phyloP scores from a whole-genome alignment of 805 yeast genomes.

The Tetrapisispora phaffii region DNA sequence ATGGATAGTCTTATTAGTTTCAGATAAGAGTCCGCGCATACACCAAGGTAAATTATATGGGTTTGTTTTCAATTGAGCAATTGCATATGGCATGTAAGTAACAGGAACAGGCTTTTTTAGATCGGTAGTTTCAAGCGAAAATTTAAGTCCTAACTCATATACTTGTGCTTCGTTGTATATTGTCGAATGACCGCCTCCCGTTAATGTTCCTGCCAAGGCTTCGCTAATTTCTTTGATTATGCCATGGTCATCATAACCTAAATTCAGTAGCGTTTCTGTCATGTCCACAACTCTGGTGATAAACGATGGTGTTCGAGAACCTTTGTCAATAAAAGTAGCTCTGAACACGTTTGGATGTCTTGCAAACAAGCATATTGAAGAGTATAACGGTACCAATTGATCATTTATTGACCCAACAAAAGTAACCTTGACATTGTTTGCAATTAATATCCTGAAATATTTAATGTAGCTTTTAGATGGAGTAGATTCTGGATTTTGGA shows the following conservation, averaged over 20 bases:
- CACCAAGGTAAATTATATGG: constrained; percentile 92
- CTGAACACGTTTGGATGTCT: constrained; percentile 84
- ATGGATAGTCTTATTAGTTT: constrained; percentile 43
- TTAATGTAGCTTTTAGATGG: constrained; percentile 66
- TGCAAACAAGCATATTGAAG: constrained; percentile 72
- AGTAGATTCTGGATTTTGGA: constrained; percentile 63
- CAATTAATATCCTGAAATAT: constrained; percentile 53
- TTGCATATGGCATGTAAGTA: constrained; percentile 38
- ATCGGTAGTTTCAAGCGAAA: constrained; percentile 66
- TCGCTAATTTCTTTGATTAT: constrained; percentile 75
- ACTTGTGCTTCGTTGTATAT: constrained; percentile 80
- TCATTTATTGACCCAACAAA: constrained; percentile 88
- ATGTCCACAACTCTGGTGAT: constrained; percentile 63
- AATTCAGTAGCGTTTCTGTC: constrained; percentile 62
- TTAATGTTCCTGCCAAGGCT: constrained; percentile 76
- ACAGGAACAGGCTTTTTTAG: constrained; percentile 35
- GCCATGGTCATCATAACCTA: constrained; percentile 78
- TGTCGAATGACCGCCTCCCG: constrained; percentile 92
- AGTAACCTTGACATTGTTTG: constrained; percentile 64
- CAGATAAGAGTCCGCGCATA: constrained; percentile 70
- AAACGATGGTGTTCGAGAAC: constrained; percentile 70
- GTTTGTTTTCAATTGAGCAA: constrained; percentile 60
- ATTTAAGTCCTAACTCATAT: constrained; percentile 67
- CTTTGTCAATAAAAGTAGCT: constrained; percentile 81
- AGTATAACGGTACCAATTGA: constrained; percentile 86